These are phyloP conservation scores for Morella rubra DNA, from an alignment of 306 rosid species.

Conservation along the genomic window DNA sequence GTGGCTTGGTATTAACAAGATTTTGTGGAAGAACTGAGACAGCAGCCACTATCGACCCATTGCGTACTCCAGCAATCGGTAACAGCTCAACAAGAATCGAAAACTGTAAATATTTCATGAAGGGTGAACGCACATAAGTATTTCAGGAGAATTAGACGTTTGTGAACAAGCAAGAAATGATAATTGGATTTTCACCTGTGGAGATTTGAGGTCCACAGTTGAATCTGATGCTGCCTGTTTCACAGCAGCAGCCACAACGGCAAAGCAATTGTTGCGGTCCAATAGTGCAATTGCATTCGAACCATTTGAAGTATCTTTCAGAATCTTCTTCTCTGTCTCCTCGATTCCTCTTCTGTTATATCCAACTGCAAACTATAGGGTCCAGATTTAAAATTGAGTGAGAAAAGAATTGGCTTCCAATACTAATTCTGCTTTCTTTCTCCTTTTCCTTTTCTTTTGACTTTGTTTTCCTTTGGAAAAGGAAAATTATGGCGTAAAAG, in stretches of 20 bases:
- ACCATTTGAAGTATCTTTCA: constrained; percentile 44
- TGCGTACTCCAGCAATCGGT: constrained; percentile 73
- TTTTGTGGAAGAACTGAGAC: constrained; percentile 76
- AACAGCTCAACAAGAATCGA: constrained; percentile 79
- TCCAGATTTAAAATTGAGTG: background rate
- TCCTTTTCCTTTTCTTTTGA: background rate
- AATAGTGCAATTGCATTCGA: constrained; percentile 46
- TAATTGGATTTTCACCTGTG: constrained; percentile 51
- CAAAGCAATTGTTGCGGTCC: constrained; percentile 85
- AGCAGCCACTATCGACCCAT: constrained; percentile 59
- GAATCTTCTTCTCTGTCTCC: constrained; percentile 50
- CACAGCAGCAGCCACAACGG: constrained; percentile 73
- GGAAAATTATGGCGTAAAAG: background rate
- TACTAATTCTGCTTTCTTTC: background rate
- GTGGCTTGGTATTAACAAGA: constrained; percentile 73
- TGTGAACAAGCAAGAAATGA: constrained; percentile 1
- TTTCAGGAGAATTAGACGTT: constrained; percentile 10
- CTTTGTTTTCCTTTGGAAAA: background rate
- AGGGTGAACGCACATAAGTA: constrained; percentile 22
- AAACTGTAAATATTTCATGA: constrained; percentile 47
- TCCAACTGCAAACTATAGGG: constrained; percentile 82
- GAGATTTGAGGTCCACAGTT: constrained; percentile 75
- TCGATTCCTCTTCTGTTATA: constrained; percentile 85
- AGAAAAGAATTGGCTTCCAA: background rate
- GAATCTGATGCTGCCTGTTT: constrained; percentile 56